Base-by-base conservation (phyloP, 805 yeast genomes). In the Monosporozyma servazzii region DNA sequence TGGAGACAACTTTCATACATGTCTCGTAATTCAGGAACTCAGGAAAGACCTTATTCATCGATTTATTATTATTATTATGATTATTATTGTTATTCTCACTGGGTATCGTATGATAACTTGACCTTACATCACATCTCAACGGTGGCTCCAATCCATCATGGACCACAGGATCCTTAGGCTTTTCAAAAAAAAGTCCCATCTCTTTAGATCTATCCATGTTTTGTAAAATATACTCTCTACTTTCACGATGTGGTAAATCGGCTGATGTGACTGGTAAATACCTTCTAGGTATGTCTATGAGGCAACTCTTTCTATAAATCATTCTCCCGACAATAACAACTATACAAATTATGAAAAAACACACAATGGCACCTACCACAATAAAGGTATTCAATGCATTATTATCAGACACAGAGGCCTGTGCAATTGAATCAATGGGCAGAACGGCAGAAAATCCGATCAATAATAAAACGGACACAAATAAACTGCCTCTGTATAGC, bases 341-440 rank as follows among this genome's bases (percentile, higher is more conserved):
- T 0, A 81, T 55, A 3, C 81, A 68, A 6, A 76, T 57, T 0
- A 84, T 52, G 1, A 81, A 71, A 55, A 86, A 80, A 1, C 80
- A 68, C 2, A 81, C 87, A 59, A 86, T 75, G 6, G 85, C 88
- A 45, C 81, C 78, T 7, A 86, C 80, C 20, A 89, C 87, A 53
- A 90, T 87, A 55, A 90, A 83, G 3, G 91, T 79, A 63, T 89
- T 88, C 64, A 87, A 72, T 1, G 87, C 93, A 58, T 86, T 79
- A 53, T 79, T 78, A 11, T 74, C 68, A 3, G 79, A 69, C 7
- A 72, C 71, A 2, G 80, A 72, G 5, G 82, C 78, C 60, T 78
- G 82, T 0, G 75, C 74, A 53, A 89, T 80, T 30, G 88, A 80
- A 66, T 91, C 97, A 15, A 88, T 78, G 0, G 95, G 95, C 0